These are phyloP conservation scores for Dothistroma septosporum DNA, from an alignment of 2,329 filamentous ascomycete species.

Conservation along the genomic window DNA sequence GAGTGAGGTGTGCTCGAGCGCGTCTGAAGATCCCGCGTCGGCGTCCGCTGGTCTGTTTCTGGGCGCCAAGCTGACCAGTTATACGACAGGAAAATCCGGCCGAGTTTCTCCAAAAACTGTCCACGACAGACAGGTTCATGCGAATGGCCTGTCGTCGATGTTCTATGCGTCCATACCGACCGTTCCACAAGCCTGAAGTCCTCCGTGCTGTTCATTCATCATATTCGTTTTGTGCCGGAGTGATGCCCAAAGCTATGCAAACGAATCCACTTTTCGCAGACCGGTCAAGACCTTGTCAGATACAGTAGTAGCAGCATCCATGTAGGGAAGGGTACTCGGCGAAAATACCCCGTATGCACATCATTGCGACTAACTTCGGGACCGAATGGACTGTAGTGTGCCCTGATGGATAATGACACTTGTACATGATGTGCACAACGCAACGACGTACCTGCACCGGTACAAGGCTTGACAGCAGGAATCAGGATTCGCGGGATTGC, in stretches of 20 bases:
- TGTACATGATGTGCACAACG: neutral
- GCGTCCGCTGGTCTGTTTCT: neutral
- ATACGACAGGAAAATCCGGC: neutral
- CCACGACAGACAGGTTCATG: neutral
- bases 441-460: neutral
- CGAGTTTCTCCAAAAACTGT: neutral
- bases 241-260: neutral
- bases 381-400: too few relatives aligned
- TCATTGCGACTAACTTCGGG: neutral
- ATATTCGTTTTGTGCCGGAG: neutral
- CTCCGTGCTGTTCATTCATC: neutral
- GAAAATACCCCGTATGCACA: neutral
- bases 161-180: neutral
- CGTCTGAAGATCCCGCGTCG: neutral
- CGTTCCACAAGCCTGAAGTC: too few relatives aligned
- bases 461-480: neutral
- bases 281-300: neutral
- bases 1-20: neutral
- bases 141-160: neutral
- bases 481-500: neutral
- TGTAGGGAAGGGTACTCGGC: neutral
- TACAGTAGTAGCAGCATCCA: neutral
- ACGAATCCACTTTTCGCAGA: neutral
- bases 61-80: neutral
- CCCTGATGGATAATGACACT: neutral